Percentiles rank a stretch among this genome's conserved stretches.
phyloP scores from a whole-genome alignment of 192 early-diverging fungal genomes.

The Entomortierella beljakovae region DNA sequence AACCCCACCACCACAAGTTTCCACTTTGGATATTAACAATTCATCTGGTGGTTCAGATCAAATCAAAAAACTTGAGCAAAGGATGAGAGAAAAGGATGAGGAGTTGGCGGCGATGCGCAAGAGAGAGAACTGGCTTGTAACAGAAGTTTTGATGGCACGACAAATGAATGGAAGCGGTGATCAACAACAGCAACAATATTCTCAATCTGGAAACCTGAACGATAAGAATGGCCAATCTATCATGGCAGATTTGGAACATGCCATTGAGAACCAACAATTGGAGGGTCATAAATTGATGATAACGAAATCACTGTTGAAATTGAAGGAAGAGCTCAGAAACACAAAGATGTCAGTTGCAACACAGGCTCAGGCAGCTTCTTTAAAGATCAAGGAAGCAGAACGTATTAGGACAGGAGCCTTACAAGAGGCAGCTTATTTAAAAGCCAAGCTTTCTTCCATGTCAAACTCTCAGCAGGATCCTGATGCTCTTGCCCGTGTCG shows the following conservation, averaged over 20 bases:
- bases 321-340: conserved; percentile 59
- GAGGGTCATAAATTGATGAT: conserved; percentile 59
- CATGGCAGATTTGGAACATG: conserved; percentile 29
- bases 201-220: not conserved
- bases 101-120: conserved; percentile 29
- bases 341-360: conserved; percentile 57
- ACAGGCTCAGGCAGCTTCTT: conserved; percentile 59
- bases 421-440: conserved; percentile 67
- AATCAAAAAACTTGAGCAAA: conserved; percentile 18
- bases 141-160: conserved; percentile 27
- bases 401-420: conserved; percentile 63
- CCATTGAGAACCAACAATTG: conserved; percentile 33
- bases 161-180: too few species aligned
- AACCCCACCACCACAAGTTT: conserved; percentile 11
- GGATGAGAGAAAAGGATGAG: conserved; percentile 2
- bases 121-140: conserved; percentile 44
- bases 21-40: conserved; percentile 23
- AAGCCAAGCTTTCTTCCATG: conserved; percentile 61
- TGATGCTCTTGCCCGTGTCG: conserved; percentile 51
- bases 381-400: conserved; percentile 62
- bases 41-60: too few species aligned
- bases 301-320: conserved; percentile 55
- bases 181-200: too few species aligned
- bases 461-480: conserved; percentile 52
- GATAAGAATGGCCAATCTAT: conserved; percentile 3